Conservation (phyloP, 129 eudicot species). For the Flaveria bidentis region DNA sequence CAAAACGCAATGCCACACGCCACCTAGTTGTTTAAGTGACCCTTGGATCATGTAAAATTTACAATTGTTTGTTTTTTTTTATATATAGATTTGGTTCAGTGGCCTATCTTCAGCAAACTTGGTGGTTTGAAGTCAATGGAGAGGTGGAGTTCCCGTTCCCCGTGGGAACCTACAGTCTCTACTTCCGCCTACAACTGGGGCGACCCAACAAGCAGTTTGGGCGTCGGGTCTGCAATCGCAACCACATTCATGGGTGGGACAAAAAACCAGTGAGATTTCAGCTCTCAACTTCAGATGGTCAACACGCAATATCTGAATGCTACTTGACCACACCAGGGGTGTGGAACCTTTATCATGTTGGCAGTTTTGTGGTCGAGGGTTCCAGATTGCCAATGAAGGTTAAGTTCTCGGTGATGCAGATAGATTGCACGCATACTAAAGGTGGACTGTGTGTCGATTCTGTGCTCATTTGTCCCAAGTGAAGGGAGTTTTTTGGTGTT, state of each 20-base stretch:
- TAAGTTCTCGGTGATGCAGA: constrained; percentile 84
- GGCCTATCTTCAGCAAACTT: constrained; percentile 87
- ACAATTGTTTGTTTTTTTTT: constrained; percentile 11
- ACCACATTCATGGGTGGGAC: constrained; percentile 93
- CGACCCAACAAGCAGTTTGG: constrained; percentile 58
- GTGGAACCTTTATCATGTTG: constrained; percentile 68
- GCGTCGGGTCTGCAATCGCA: constrained; percentile 56
- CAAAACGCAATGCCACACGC: neutral
- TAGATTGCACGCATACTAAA: constrained; percentile 97
- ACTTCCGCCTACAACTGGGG: constrained; percentile 75
- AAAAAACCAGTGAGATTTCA: constrained; percentile 79
- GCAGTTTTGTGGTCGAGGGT: constrained; percentile 67
- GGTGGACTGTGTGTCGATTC: constrained; percentile 92
- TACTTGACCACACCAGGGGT: constrained; percentile 57
- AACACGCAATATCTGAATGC: constrained; percentile 60
- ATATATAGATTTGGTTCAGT: constrained; percentile 56
- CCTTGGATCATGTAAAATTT: neutral
- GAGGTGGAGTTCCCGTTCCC: constrained; percentile 94
- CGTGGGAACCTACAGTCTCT: constrained; percentile 64
- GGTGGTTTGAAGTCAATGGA: constrained; percentile 96
- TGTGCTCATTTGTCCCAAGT: constrained; percentile 60
- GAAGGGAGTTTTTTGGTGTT: constrained; percentile 32
- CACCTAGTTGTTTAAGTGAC: neutral
- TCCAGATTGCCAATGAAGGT: constrained; percentile 41
- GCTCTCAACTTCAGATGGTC: constrained; percentile 74